A percentile compares a stretch with the other conserved stretches of the same genome.
phyloP scores from a whole-genome alignment of 2,329 filamentous ascomycete species.

The Salinomyces thailandicus region DNA sequence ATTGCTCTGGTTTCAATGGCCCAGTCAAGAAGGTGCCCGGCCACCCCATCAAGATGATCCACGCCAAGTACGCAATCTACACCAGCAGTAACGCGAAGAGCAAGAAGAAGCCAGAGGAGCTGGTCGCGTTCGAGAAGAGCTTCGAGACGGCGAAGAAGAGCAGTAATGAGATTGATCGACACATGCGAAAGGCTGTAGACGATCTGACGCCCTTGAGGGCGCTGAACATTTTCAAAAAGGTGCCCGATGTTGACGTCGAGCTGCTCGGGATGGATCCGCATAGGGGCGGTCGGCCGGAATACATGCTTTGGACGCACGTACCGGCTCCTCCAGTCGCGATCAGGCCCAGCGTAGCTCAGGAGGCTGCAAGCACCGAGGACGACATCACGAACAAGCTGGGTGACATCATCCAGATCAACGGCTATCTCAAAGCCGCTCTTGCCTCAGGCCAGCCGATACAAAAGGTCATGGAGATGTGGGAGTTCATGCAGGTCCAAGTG shows the following conservation, averaged over 20 bases:
- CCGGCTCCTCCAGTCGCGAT: slow-evolving; percentile 92
- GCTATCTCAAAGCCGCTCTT: slow-evolving; percentile 71
- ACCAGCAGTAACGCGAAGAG: slow-evolving; percentile 80
- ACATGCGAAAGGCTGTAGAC: slow-evolving; percentile 84
- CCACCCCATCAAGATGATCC: slow-evolving; percentile 78
- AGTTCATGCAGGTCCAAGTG: slow-evolving; percentile 88
- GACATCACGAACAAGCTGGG: slow-evolving; percentile 95
- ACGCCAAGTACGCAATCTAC: slow-evolving; percentile 83
- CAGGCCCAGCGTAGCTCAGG: slow-evolving; percentile 84
- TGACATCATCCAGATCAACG: slow-evolving; percentile 88
- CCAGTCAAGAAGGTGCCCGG: slow-evolving; percentile 79
- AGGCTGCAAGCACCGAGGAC: slow-evolving; percentile 87
- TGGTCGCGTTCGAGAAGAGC: slow-evolving; percentile 74
- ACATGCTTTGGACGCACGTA: slow-evolving; percentile 95
- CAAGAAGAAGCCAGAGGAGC: slow-evolving; percentile 72
- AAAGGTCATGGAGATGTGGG: slow-evolving; percentile 97
- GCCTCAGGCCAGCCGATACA: slow-evolving; percentile 73
- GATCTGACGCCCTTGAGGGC: slow-evolving; percentile 85
- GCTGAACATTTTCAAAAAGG: slow-evolving; percentile 81
- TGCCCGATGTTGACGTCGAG: slow-evolving; percentile 78
- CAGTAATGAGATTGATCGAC: slow-evolving; percentile 77
- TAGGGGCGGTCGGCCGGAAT: slow-evolving; percentile 78
- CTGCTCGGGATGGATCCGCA: slow-evolving; percentile 73
- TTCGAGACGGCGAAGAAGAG: slow-evolving; percentile 68
- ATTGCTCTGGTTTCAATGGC: slow-evolving; percentile 75